Evolutionary conservation across 345 rosid species (phyloP).

Genomic region (Camelina laxa): DNA sequence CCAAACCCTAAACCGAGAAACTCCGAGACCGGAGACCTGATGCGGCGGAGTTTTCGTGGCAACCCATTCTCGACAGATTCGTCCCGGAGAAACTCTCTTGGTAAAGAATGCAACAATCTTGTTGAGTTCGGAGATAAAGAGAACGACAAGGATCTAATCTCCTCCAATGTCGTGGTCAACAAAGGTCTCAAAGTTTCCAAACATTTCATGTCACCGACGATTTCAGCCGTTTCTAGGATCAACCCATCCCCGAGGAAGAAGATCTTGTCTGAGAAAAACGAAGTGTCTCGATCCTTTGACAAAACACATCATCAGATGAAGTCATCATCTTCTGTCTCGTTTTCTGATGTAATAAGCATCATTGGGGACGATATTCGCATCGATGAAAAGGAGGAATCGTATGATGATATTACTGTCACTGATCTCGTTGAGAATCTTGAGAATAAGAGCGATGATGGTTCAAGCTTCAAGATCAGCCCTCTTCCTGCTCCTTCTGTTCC

Average conservation of each 20-base stretch:
- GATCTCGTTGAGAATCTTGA: constrained; percentile 30
- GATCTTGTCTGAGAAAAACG: constrained; percentile 69
- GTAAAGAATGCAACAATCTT: constrained; percentile 50
- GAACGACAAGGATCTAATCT: constrained; percentile 43
- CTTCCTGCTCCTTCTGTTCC: constrained; percentile 34
- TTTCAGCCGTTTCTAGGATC: constrained; percentile 79
- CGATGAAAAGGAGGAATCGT: constrained; percentile 41
- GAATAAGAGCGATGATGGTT: constrained; percentile 46
- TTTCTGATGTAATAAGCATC: constrained; percentile 50
- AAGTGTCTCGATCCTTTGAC: constrained; percentile 47
- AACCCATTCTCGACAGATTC: constrained; percentile 59
- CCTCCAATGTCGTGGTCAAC: constrained; percentile 42
- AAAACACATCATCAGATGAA: constrained; percentile 40
- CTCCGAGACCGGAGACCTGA: constrained; percentile 59
- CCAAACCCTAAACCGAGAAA: constrained; percentile 52
- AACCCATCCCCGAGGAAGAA: constrained; percentile 76
- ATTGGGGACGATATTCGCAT: constrained; percentile 28
- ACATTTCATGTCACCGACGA: constrained; percentile 90
- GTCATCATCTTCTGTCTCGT: constrained; percentile 46
- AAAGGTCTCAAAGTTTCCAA: constrained; percentile 57
- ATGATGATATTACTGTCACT: constrained; percentile 46
- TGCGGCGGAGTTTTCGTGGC: constrained; percentile 69
- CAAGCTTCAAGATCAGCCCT: constrained; percentile 49
- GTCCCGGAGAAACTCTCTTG: constrained; percentile 50
- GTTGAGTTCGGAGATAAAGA: constrained; percentile 67